Percentiles rank a stretch among this genome's conserved stretches.
Evolutionary conservation across 805 yeast species (phyloP).

Genomic region (Lipomyces spencermartinsiae): DNA sequence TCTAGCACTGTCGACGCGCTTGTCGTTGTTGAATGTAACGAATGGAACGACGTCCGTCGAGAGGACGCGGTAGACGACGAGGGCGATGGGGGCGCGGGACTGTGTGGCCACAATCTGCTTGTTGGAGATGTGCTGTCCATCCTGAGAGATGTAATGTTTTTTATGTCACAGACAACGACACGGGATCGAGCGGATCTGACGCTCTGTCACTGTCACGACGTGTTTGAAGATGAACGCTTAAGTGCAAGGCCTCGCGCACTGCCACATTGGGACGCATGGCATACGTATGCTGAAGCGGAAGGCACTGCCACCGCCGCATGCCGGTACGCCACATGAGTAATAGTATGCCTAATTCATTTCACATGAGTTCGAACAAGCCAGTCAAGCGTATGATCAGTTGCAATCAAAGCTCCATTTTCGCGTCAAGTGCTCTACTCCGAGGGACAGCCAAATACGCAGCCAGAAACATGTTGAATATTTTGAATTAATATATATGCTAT

Average conservation of each 20-base stretch:
- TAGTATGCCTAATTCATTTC: too few species aligned
- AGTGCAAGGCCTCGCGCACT: neutral
- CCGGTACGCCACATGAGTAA: neutral
- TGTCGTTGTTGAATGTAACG: constrained; percentile 20
- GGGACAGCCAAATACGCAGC: too few species aligned
- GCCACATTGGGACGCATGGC: neutral
- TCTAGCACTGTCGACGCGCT: constrained; percentile 23
- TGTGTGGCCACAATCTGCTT: neutral
- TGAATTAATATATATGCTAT: too few species aligned
- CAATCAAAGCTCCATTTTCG: too few species aligned
- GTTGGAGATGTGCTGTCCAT: neutral
- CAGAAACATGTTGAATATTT: too few species aligned
- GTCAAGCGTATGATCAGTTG: too few species aligned
- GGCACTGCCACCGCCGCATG: constrained; percentile 3
- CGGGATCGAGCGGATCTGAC: neutral
- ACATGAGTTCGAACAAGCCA: too few species aligned
- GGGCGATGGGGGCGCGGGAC: constrained; percentile 19
- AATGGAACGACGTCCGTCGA: constrained; percentile 31
- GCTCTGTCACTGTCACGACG: neutral
- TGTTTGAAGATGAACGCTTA: neutral
- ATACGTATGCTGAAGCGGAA: neutral
- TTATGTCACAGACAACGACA: neutral
- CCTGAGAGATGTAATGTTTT: neutral
- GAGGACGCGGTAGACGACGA: constrained; percentile 30
- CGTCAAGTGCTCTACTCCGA: too few species aligned